A percentile compares a stretch with the other conserved stretches of the same genome.
Evolutionary conservation across 1,139 yeast genomes (phyloP).

Genomic region (Diutina catenulata): DNA sequence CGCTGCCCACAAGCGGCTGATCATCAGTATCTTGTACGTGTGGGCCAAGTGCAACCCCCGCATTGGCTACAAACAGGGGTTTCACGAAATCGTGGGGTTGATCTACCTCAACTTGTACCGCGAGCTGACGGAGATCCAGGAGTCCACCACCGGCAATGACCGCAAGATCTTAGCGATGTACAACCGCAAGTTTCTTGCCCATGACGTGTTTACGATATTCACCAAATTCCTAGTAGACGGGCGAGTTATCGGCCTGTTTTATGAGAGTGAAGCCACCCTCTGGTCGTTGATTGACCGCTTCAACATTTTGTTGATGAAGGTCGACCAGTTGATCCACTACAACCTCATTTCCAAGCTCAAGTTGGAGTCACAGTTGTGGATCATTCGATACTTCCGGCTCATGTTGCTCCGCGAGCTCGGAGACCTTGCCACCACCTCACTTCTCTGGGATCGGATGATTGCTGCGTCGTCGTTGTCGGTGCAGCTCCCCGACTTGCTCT

Average conservation of each 20-base stretch:
- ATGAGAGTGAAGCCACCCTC: slow-evolving; percentile 29
- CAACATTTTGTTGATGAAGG: slow-evolving; percentile 33
- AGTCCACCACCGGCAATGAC: slow-evolving; percentile 13
- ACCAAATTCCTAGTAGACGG: slow-evolving; percentile 27
- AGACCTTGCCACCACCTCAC: slow-evolving; percentile 32
- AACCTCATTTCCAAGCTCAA: slow-evolving; percentile 33
- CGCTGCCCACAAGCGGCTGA: slow-evolving; percentile 22
- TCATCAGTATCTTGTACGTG: slow-evolving; percentile 41
- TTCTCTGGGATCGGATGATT: slow-evolving; percentile 49
- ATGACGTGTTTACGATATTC: slow-evolving; percentile 37
- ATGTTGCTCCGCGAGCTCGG: slow-evolving; percentile 43
- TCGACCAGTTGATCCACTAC: slow-evolving; percentile 35
- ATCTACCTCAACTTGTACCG: slow-evolving; percentile 37
- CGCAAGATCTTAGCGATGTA: slow-evolving; percentile 24
- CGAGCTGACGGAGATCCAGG: slow-evolving; percentile 28
- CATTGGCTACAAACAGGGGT: slow-evolving; percentile 58
- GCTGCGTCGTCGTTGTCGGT: slow-evolving; percentile 17
- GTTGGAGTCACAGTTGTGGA: slow-evolving; percentile 55
- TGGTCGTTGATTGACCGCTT: slow-evolving; percentile 37
- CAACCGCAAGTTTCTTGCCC: slow-evolving; percentile 26
- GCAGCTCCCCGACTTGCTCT: slow-evolving; percentile 29
- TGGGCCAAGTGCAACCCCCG: slow-evolving; percentile 42
- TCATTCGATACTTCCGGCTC: slow-evolving; percentile 51
- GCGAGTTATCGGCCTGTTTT: slow-evolving; percentile 27
- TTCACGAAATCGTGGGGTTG: slow-evolving; percentile 57